These are phyloP conservation scores for Chaetomium globosum DNA, from an alignment of 2,329 filamentous ascomycete genomes.

Conservation along the genomic window DNA sequence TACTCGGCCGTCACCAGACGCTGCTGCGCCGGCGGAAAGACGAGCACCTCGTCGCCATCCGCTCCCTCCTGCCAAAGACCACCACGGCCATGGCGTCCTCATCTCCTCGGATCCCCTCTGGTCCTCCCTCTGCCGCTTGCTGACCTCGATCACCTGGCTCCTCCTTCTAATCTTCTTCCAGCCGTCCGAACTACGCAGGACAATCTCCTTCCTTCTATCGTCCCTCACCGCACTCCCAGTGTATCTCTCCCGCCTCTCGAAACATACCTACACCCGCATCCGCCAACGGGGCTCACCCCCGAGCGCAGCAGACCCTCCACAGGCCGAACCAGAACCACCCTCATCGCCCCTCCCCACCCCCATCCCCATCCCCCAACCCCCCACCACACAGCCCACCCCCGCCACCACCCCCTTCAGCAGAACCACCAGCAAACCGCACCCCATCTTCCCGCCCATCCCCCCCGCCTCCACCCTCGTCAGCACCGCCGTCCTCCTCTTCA, in stretches of 20 bases:
- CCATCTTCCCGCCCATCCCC: background rate
- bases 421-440: background rate
- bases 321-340: background rate
- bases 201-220: constrained; percentile 17
- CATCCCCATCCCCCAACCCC: background rate
- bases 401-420: background rate
- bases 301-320: background rate
- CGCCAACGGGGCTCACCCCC: background rate
- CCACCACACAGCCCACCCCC: background rate
- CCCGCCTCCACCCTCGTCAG: constrained; percentile 20
- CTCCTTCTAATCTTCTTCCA: constrained; percentile 31
- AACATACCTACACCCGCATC: background rate
- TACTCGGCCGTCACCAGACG: constrained; percentile 20
- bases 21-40: constrained; percentile 25
- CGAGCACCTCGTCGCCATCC: background rate
- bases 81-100: constrained; percentile 33
- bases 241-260: constrained; percentile 18
- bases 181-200: constrained; percentile 27
- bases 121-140: constrained; percentile 31
- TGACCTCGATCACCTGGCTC: constrained; percentile 35
- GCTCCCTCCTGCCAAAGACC: constrained; percentile 21
- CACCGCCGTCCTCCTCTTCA: constrained; percentile 13
- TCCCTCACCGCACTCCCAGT: constrained; percentile 10
- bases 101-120: constrained; percentile 7
- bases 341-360: too few relatives aligned